Conservation (phyloP, 2,329 filamentous ascomycete genomes). For the Trichoderma sp. region DNA sequence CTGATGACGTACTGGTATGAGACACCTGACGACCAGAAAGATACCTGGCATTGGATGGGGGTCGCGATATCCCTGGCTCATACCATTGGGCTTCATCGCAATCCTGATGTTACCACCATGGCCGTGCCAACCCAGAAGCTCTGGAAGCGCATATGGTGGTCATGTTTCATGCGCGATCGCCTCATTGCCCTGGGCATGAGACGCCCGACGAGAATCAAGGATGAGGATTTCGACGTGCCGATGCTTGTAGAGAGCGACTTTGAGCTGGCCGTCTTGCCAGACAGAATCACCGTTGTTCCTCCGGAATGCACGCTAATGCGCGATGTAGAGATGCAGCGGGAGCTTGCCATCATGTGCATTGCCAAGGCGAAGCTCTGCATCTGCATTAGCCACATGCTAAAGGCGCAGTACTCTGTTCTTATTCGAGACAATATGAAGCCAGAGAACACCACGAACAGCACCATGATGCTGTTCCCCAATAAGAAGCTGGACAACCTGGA, state of each 20-base stretch:
- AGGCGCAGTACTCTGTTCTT: constrained; percentile 88
- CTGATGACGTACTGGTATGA: constrained; percentile 99
- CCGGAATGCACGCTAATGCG: constrained; percentile 70
- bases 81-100: constrained; percentile 88
- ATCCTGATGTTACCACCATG: constrained; percentile 77
- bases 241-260: constrained; percentile 87
- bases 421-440: constrained; percentile 80
- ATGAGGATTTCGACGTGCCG: constrained; percentile 89
- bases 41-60: constrained; percentile 99
- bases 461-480: constrained; percentile 90
- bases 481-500: constrained; percentile 81
- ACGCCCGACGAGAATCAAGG: constrained; percentile 86
- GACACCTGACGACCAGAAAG: constrained; percentile 93
- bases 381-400: constrained; percentile 85
- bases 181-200: constrained; percentile 93
- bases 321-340: constrained; percentile 70
- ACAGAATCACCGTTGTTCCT: constrained; percentile 68
- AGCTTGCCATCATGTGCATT: constrained; percentile 86
- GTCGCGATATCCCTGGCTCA: constrained; percentile 90
- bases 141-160: constrained; percentile 98
- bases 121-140: constrained; percentile 71
- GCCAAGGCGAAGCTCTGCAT: constrained; percentile 88
- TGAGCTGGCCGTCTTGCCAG: constrained; percentile 69
- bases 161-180: constrained; percentile 91
- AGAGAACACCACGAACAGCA: constrained; percentile 72